These are phyloP conservation scores for Rhizopus sp. DNA, from an alignment of 371 early-diverging fungal species.

Conservation along the genomic window DNA sequence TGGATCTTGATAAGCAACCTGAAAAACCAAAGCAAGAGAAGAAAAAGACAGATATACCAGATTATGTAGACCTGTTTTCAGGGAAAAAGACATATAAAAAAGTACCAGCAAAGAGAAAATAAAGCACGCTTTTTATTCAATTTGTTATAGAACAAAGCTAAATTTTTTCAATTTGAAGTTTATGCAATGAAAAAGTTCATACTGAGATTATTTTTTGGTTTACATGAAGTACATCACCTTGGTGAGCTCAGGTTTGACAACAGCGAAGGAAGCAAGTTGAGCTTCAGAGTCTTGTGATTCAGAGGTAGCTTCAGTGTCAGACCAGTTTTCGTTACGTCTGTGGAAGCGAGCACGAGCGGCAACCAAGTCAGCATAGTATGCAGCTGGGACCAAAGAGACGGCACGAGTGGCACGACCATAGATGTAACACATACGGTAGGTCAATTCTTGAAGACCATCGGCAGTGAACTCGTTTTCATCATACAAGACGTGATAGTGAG, in stretches of 20 bases:
- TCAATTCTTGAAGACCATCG: constrained; percentile 79
- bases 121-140: constrained; percentile 1
- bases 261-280: constrained; percentile 45
- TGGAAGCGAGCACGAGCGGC: constrained; percentile 87
- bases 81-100: constrained; percentile 50
- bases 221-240: constrained; percentile 35
- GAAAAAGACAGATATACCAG: constrained; percentile 31
- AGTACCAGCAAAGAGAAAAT: constrained; percentile 37
- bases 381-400: constrained; percentile 83
- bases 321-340: constrained; percentile 54
- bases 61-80: constrained; percentile 50
- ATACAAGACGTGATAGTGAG: constrained; percentile 84
- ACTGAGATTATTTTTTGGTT: neutral
- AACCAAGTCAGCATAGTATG: constrained; percentile 90
- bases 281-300: constrained; percentile 41
- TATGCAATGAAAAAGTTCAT: neutral
- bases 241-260: constrained; percentile 31
- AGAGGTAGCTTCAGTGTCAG: constrained; percentile 46
- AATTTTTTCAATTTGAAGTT: neutral
- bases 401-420: constrained; percentile 85
- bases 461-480: constrained; percentile 86
- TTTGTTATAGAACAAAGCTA: neutral
- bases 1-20: constrained; percentile 28
- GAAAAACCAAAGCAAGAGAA: constrained; percentile 12
- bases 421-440: constrained; percentile 87